Evolutionary conservation across 805 yeast species (phyloP), one percentile per base, ranked within the genome.

Genomic region (Huiozyma sinensis): DNA sequence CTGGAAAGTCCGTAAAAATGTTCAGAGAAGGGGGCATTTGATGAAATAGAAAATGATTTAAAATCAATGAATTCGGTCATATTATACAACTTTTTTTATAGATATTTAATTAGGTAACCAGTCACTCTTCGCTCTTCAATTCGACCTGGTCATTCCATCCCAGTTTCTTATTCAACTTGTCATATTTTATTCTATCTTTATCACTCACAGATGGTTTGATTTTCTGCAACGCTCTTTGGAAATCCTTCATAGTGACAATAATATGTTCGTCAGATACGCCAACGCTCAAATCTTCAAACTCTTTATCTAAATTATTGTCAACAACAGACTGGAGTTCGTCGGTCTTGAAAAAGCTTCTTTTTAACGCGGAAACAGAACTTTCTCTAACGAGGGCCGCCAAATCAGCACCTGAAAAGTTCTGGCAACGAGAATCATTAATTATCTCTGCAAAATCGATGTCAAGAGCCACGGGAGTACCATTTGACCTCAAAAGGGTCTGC

Each of bases 381-480:
- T 92, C 97, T 55, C 96, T 73, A 1, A 85, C 90, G 45, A 92
- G 66, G 3, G 96, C 87, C 1, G 95, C 87, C 45, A 92, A 71
- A 70, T 92, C 98, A 0, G 98, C 98, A 59, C 98, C 98, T 3
- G 95, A 83, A 60, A 86, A 92, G 65, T 87, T 90, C 48, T 85
- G 72, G 65, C 95, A 83, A 53, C 89, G 74, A 48, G 76, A 81
- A 62, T 87, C 94, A 34, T 73, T 70, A 0, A 95, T 88, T 43
- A 90, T 69, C 0, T 61, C 50, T 2, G 57, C 56, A 33, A 90
- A 68, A 50, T 86, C 77, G 24, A 92, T 89, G 27, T 71, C 69
- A 0, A 61, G 42, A 17, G 72, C 75, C 13, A 90, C 51, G 5
- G 98, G 98, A 0, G 97, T 83, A 24, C 77, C 75, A 55, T 81